Evolutionary conservation across 352 stramenopile species (phyloP), one percentile per base, ranked within the genome.

Genomic region (Phytophthora litchii): DNA sequence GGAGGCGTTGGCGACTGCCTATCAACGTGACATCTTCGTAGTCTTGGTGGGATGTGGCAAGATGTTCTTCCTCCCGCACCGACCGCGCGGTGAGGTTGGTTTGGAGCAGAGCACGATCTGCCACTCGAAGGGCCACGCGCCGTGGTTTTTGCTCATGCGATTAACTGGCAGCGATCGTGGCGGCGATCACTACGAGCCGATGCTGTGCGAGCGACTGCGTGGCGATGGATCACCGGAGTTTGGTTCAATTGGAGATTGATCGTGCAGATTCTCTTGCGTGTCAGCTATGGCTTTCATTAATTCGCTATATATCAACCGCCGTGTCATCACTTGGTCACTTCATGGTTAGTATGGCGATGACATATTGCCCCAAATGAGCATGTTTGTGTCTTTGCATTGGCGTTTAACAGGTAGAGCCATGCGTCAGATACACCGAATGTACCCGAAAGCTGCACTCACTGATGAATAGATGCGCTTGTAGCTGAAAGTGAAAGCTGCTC

Each of bases 81-180:
- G 80, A 20, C 86, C 86, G 17, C 84, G 80, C 14, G 54, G 67
- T 1, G 67, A 84, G 32, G 49, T 57, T 7, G 71, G 71, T 14
- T 37, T 71, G 23, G 72, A 87, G 13, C 61, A 78, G 34, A 82
- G 60, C 38, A 64, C 56, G 11, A 80, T 85, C 17, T 74, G 66
- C 43, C 80, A 81, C 40, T 88, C 81, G 11, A 93, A 93, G 61
- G 86, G 86, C 31, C 77, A 92, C 36, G 78, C 83, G 16, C 86
- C 86, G 35, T 95, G 86, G 86, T 95, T 95, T 56, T 55, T 95
- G 59, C 67, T 95, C 23, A 95, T 95, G 86, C 84, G 86, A 54
- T 74, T 92, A 60, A 95, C 84, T 1, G 86, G 86, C 12, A 89
- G 78, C 52, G 86, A 95, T 53, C 84, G 86, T 43, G 86, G 86